Conservation (phyloP, 768 basidiomycete genomes). For the Serendipita vermifera region DNA sequence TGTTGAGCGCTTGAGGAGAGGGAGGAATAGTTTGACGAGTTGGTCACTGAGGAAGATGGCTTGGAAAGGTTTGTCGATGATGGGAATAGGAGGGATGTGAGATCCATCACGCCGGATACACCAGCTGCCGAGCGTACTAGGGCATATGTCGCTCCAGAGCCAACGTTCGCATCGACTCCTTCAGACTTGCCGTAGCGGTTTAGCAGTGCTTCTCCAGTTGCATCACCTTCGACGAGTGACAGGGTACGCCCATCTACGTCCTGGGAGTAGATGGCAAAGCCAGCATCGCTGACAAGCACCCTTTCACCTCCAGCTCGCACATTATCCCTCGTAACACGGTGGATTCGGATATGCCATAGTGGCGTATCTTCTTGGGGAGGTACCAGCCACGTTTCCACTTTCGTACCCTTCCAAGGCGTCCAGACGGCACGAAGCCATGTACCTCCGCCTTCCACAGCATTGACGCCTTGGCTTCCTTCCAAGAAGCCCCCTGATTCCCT, state of each 20-base stretch:
- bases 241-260: constrained; percentile 45
- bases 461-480: neutral
- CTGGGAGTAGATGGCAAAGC: constrained; percentile 60
- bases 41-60: neutral
- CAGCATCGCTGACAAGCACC: constrained; percentile 51
- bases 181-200: constrained; percentile 15
- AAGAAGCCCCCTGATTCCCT: constrained; percentile 16
- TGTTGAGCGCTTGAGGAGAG: neutral
- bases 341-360: constrained; percentile 57
- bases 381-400: constrained; percentile 62
- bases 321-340: constrained; percentile 44
- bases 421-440: constrained; percentile 54
- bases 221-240: constrained; percentile 31
- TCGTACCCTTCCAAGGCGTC: constrained; percentile 61
- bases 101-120: constrained; percentile 46
- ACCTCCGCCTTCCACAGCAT: constrained; percentile 19
- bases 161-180: constrained; percentile 21
- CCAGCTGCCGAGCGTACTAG: constrained; percentile 49
- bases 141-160: constrained; percentile 30
- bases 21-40: neutral
- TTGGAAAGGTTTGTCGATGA: neutral
- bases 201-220: constrained; percentile 8
- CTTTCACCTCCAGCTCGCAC: constrained; percentile 14
- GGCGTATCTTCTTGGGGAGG: constrained; percentile 46
- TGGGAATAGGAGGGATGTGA: constrained; percentile 20